Evolutionary conservation across 106 monocot genomes (phyloP), one percentile per base, ranked within the genome.

Genomic region (Apostasia ramifera): DNA sequence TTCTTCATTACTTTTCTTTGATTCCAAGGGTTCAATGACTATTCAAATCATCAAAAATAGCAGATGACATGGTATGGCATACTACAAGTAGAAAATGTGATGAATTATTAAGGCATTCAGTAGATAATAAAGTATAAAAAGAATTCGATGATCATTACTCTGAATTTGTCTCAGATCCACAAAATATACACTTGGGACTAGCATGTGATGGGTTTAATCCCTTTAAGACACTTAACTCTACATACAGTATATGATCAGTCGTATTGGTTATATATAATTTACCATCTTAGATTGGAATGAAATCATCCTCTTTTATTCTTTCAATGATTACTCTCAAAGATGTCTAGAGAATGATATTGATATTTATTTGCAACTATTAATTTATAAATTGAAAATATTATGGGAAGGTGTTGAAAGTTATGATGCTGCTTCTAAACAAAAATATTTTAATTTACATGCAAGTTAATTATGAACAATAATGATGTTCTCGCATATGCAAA

Each of bases 311-410:
- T 60, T 60, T 60, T 8, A 60, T 60, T 38, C 0, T 60, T 9
- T 38, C 60, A 37, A 38, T 38, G 1, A 38, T 41, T 13, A 60
- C 40, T 37, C 11, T 39, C 0, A 0, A 6, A 3, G 10, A 8
- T 2, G 8, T 42, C 38, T 7, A 47, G 26, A 7, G 37, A 49
- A 66, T 12, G 41, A 43, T 64, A 64, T 64, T 46, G n/a, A 45
- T 64, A 14, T 12, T 64, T 66, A 50, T 38, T 8, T 66, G n/a
- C n/a, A n/a, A n/a, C n/a, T n/a, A n/a, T n/a, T n/a, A n/a, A 50
- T 66, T 15, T 6, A 66, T 1, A 26, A 50, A n/a, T 52, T 61
- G 0, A 39, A 26, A 49, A 5, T 11, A 0, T 50, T 71, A 10
- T 49, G 6, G 52, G 38, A n/a, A 3, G 71, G 59, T 6, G 61